Percentiles rank a stretch among this genome's conserved stretches.
phyloP scores from a whole-genome alignment of 371 early-diverging fungal species.

The Mortierella sp. region DNA sequence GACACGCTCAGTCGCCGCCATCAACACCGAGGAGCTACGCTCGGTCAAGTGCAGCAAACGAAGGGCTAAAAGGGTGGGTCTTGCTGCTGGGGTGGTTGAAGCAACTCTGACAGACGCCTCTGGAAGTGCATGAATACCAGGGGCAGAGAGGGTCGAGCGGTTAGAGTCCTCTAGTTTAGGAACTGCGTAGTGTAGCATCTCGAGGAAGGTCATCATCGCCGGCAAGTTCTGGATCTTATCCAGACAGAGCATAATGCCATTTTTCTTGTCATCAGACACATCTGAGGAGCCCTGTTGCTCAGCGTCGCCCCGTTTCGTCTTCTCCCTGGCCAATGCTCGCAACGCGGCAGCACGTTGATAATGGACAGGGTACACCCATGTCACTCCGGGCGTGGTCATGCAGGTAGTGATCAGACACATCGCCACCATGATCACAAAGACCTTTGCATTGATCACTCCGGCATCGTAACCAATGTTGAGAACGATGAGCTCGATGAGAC shows the following conservation, averaged over 20 bases:
- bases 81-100: conserved; percentile 7
- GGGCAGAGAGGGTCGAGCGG: conserved; percentile 1
- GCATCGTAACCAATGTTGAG: conserved; percentile 92
- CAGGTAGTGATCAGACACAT: conserved; percentile 85
- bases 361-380: conserved; percentile 70
- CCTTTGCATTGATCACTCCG: conserved; percentile 79
- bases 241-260: conserved; percentile 68
- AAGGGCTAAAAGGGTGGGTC: conserved; percentile 59
- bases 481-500: conserved; percentile 93
- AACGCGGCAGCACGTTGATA: conserved; percentile 58
- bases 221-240: conserved; percentile 78
- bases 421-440: conserved; percentile 90
- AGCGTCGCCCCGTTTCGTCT: conserved; percentile 15
- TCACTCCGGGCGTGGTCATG: conserved; percentile 79
- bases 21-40: conserved; percentile 83
- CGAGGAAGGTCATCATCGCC: conserved; percentile 76
- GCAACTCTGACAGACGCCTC: conserved; percentile 15
- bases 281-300: conserved; percentile 8
- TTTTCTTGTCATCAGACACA: conserved; percentile 4
- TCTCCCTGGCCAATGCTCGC: conserved; percentile 26
- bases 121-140: neutral
- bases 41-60: conserved; percentile 80
- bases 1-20: conserved; percentile 68
- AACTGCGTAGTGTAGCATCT: conserved; percentile 32
- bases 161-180: conserved; percentile 5